A percentile compares a stretch with the other conserved stretches of the same genome.
phyloP scores from a whole-genome alignment of 805 yeast genomes.

The Cyberlindnera mycetangii region DNA sequence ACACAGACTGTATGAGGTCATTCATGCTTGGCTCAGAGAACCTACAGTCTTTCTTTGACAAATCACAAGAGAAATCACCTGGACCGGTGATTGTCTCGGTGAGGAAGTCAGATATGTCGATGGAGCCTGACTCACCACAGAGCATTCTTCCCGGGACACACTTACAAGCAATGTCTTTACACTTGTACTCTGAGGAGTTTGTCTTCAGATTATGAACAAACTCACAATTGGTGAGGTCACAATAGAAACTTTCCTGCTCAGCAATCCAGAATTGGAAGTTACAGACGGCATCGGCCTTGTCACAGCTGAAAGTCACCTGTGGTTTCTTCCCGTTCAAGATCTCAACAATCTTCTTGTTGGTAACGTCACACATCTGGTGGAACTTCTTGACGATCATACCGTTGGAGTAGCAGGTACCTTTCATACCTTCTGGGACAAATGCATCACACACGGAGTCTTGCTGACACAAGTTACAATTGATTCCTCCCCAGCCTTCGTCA shows the following conservation, averaged over 20 bases:
- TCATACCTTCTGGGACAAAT: conserved; percentile 80
- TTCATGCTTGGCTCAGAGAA: conserved; percentile 97
- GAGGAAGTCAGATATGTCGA: conserved; percentile 89
- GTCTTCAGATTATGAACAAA: conserved; percentile 58
- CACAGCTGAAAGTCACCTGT: conserved; percentile 90
- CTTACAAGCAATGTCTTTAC: conserved; percentile 76
- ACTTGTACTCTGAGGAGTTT: conserved; percentile 73
- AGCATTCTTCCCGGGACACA: conserved; percentile 91
- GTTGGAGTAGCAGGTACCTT: conserved; percentile 85
- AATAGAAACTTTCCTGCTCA: conserved; percentile 83
- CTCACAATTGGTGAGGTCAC: conserved; percentile 74
- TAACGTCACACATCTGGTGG: conserved; percentile 93
- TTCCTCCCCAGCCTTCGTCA: conserved; percentile 86
- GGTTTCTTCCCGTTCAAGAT: conserved; percentile 80
- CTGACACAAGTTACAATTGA: conserved; percentile 87
- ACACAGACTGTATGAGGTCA: conserved; percentile 81
- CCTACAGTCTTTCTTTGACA: conserved; percentile 56
- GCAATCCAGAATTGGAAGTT: conserved; percentile 97
- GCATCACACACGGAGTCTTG: conserved; percentile 74
- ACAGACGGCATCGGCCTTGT: conserved; percentile 60
- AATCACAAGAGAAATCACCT: conserved; percentile 83
- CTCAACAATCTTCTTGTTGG: conserved; percentile 79
- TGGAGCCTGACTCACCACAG: conserved; percentile 92
- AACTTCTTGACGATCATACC: conserved; percentile 80
- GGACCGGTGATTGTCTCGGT: conserved; percentile 91